A percentile compares a stretch with the other conserved stretches of the same genome.
Conservation (phyloP, 2,329 filamentous ascomycete species). For the Leptographium galeiforme region DNA sequence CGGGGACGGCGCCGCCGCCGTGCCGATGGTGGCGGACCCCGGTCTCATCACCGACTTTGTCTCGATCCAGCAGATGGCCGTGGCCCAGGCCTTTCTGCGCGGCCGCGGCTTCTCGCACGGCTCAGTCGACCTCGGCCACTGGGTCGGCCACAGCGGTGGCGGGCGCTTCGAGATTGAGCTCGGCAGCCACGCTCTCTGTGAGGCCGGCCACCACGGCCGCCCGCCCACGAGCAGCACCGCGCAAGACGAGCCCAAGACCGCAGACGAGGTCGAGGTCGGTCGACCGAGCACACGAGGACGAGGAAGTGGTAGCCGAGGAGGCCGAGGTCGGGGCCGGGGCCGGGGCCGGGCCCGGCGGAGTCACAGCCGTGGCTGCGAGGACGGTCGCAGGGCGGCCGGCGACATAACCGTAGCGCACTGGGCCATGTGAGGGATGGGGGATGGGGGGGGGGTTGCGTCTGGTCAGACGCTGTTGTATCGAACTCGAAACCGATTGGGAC, state of each 20-base stretch:
- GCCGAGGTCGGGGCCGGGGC: not conserved
- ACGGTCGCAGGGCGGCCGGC: not conserved
- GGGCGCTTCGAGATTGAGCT: slow-evolving; percentile 5
- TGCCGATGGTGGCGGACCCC: not conserved
- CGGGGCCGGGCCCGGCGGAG: not conserved
- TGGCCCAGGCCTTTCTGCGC: slow-evolving; percentile 4
- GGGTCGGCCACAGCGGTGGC: slow-evolving; percentile 2
- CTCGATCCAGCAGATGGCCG: not conserved
- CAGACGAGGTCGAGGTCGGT: not conserved
- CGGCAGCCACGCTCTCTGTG: not conserved
- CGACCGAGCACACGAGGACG: not conserved
- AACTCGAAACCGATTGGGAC: no score
- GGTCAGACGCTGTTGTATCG: no score
- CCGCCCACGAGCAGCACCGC: no score
- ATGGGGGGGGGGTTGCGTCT: no score
- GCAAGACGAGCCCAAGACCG: no score
- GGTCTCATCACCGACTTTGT: slow-evolving; percentile 4
- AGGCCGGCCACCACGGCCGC: not conserved
- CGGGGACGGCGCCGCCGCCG: not conserved
- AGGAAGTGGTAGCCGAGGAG: not conserved
- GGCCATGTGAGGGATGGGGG: no score
- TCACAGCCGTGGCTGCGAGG: not conserved
- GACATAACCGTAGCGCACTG: no score
- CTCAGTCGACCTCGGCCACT: slow-evolving; percentile 4
- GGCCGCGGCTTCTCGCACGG: slow-evolving; percentile 1